A percentile compares a stretch with the other conserved stretches of the same genome.
These are phyloP conservation scores for Coemansia erecta DNA, from an alignment of 192 early-diverging fungal species.

Conservation along the genomic window DNA sequence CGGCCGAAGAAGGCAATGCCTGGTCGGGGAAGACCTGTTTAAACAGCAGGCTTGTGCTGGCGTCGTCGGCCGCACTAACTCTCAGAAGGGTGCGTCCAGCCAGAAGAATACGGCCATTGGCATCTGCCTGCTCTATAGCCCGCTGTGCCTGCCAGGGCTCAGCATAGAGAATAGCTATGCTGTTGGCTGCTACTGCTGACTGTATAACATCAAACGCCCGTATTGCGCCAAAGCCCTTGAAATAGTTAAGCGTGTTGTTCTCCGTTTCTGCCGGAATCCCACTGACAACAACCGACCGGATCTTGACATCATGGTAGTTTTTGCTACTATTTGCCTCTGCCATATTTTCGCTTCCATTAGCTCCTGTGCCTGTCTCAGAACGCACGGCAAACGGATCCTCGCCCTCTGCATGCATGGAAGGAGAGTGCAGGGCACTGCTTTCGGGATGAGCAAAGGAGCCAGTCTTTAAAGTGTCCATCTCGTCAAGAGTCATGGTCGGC, in stretches of 20 bases:
- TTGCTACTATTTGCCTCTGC: slow-evolving; percentile 13
- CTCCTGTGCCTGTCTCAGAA: neutral
- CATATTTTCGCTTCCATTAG: neutral
- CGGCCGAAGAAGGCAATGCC: slow-evolving; percentile 26
- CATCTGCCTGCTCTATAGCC: slow-evolving; percentile 26
- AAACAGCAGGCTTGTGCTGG: slow-evolving; percentile 26
- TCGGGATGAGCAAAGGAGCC: slow-evolving; percentile 6
- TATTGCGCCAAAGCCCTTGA: slow-evolving; percentile 35
- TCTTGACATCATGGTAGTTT: slow-evolving; percentile 37
- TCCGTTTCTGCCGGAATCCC: slow-evolving; percentile 32
- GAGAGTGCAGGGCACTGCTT: neutral
- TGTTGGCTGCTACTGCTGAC: slow-evolving; percentile 6
- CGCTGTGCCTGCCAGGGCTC: slow-evolving; percentile 54
- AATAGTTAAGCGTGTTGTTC: slow-evolving; percentile 35
- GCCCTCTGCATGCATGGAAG: neutral
- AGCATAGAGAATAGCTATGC: slow-evolving; percentile 35
- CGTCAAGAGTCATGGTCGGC: slow-evolving; percentile 43
- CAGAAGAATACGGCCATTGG: slow-evolving; percentile 26
- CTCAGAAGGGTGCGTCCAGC: slow-evolving; percentile 23
- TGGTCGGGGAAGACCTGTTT: slow-evolving; percentile 29
- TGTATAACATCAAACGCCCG: slow-evolving; percentile 34
- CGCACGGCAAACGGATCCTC: slow-evolving; percentile 18
- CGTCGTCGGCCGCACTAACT: slow-evolving; percentile 26
- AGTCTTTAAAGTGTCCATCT: slow-evolving; percentile 19
- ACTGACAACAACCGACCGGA: slow-evolving; percentile 32